Evolutionary conservation across 2,329 filamentous ascomycete genomes (phyloP).

Genomic region (Blastomyces gilchristii): DNA sequence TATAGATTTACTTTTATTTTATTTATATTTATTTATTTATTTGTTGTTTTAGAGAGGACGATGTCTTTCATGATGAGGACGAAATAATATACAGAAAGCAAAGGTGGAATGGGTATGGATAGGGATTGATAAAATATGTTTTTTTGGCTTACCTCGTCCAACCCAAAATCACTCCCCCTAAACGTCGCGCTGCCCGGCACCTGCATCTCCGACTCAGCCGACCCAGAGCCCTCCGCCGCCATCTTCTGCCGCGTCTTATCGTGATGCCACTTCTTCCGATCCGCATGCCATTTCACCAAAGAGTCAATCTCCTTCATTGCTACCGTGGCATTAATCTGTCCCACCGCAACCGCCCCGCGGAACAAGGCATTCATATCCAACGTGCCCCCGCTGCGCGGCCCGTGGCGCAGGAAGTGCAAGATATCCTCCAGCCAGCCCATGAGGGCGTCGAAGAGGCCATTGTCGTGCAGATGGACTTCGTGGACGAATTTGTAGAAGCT

Average conservation of each 20-base stretch:
- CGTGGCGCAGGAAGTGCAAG: constrained; percentile 80
- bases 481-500: constrained; percentile 99
- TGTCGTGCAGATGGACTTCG: constrained; percentile 93
- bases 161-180: constrained; percentile 74
- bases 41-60: no score
- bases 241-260: constrained; percentile 98
- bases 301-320: constrained; percentile 72
- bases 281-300: constrained; percentile 87
- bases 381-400: constrained; percentile 65
- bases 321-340: constrained; percentile 58
- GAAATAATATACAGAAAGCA: constrained; percentile 12
- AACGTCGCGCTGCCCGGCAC: constrained; percentile 52
- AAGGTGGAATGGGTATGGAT: constrained; percentile 5
- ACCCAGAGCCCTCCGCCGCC: constrained; percentile 60
- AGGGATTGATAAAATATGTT: neutral
- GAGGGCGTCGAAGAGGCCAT: constrained; percentile 87
- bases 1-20: no score
- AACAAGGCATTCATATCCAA: constrained; percentile 93
- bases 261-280: constrained; percentile 93
- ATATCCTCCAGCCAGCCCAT: constrained; percentile 98
- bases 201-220: constrained; percentile 33
- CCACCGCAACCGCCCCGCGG: constrained; percentile 61
- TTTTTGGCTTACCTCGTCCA: constrained; percentile 54
- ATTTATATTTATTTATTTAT: no score
- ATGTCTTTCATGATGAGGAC: constrained; percentile 1